Base-by-base conservation (phyloP, 2,329 filamentous ascomycete genomes). In the Xylogone sp. region DNA sequence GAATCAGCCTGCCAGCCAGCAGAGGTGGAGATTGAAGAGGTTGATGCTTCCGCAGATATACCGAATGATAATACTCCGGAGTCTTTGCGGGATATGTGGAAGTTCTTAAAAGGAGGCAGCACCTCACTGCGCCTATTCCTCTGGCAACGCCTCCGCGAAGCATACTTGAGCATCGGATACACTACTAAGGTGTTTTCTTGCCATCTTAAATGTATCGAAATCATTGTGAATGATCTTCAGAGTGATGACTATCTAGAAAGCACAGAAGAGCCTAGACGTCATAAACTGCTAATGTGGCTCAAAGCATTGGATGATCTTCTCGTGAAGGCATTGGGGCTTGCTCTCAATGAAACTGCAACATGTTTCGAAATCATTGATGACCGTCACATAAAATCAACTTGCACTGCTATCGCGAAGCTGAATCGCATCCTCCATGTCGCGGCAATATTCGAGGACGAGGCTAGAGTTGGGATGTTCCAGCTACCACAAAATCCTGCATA, bases 81-180 rank as follows among this genome's bases (percentile, higher is more conserved):
- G 13, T 57, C 82, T 21, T 73, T 91, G 18, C 79, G 82, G 45
- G 90, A 96, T 63, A 83, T 99, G 65, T 87, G 88, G 71, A 89
- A 88, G 51, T 97, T 97, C 57, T 75, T 99, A 3, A 79, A 87
- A 49, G 84, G 82, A 45, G 92, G 90, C 43, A 90, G 87, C 63
- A 87, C 91, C 1, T 90, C 92, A 49, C 73, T 97, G 47, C 84
- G 90, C 31, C 73, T 97, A 1, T 91, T 94, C 57, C 75, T 99
- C 1, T 99, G 94, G 94, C 86, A 88, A 55, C 84, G 90, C 47
- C 78, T 99, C n/a, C 86, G 90, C 34, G 88, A 94, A 57, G 93
- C 94, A 0, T 99, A 99, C 63, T 79, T 84, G 48, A 82, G 81
- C 7, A 96, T 99, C 54, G 82, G 88, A 7, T 96, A 97, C 62